phyloP scores from a whole-genome alignment of 2,329 filamentous ascomycete genomes.

The Aplosporella prunicola region DNA sequence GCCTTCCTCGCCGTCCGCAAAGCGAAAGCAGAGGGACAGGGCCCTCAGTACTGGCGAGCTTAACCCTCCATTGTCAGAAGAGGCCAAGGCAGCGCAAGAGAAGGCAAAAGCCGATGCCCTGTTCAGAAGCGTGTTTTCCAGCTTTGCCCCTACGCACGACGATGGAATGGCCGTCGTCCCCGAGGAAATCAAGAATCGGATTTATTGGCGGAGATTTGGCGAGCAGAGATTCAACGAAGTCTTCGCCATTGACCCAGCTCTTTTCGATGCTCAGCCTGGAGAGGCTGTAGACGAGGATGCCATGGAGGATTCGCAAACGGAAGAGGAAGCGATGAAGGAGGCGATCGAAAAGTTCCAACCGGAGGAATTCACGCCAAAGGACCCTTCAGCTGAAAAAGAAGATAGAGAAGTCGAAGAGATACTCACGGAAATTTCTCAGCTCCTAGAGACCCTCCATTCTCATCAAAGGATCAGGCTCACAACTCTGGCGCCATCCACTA shows the following conservation, averaged over 20 bases:
- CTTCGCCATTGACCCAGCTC: slow-evolving; percentile 45
- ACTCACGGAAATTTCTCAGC: slow-evolving; percentile 62
- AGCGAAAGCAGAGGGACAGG: slow-evolving; percentile 60
- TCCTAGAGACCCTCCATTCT: slow-evolving; percentile 67
- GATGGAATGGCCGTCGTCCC: slow-evolving; percentile 62
- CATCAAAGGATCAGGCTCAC: slow-evolving; percentile 72
- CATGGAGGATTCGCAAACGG: slow-evolving; percentile 25
- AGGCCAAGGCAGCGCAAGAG: slow-evolving; percentile 33
- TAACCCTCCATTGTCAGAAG: slow-evolving; percentile 42
- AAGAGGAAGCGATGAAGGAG: slow-evolving; percentile 28
- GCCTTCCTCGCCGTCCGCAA: slow-evolving; percentile 51
- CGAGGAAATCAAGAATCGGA: slow-evolving; percentile 53
- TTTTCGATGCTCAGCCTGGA: slow-evolving; percentile 20
- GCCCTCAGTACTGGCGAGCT: slow-evolving; percentile 57
- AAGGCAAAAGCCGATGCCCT: slow-evolving; percentile 62
- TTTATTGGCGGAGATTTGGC: slow-evolving; percentile 71
- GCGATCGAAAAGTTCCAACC: slow-evolving; percentile 30
- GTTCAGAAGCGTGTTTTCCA: slow-evolving; percentile 69
- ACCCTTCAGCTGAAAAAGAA: slow-evolving; percentile 29
- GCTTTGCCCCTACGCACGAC: slow-evolving; percentile 68
- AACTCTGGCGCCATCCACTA: slow-evolving; percentile 41
- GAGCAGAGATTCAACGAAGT: slow-evolving; percentile 56
- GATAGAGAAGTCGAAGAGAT: slow-evolving; percentile 60
- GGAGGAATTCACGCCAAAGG: slow-evolving; percentile 17
- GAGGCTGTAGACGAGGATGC: slow-evolving; percentile 26